phyloP scores from a whole-genome alignment of 192 early-diverging fungal species.

The Diversispora epigaea region DNA sequence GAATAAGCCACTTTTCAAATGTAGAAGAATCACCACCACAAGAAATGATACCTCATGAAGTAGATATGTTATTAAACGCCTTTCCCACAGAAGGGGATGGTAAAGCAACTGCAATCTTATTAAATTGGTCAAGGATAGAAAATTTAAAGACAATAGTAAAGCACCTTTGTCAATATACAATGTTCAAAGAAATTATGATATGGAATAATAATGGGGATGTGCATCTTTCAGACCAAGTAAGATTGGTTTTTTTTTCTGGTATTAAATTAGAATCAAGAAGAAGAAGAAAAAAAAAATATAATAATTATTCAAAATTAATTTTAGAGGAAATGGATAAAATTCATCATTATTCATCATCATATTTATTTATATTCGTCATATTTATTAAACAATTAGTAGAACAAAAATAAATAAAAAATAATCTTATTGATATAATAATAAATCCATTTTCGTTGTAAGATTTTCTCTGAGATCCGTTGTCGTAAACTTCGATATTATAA shows the following conservation, averaged over 20 bases:
- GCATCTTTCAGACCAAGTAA: slow-evolving; percentile 48
- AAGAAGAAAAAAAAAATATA: too few relatives aligned
- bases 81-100: slow-evolving; percentile 48
- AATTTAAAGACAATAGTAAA: slow-evolving; percentile 48
- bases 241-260: neutral
- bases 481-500: slow-evolving; percentile 50
- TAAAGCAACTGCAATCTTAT: slow-evolving; percentile 48
- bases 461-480: slow-evolving; percentile 41
- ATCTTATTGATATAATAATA: too few relatives aligned
- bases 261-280: too few relatives aligned
- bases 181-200: slow-evolving; percentile 56
- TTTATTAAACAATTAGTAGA: too few relatives aligned
- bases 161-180: slow-evolving; percentile 53
- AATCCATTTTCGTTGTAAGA: too few relatives aligned
- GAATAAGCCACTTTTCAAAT: neutral
- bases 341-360: too few relatives aligned
- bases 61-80: neutral
- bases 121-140: slow-evolving; percentile 41
- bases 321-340: too few relatives aligned
- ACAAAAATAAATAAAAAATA: too few relatives aligned
- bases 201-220: slow-evolving; percentile 56
- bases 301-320: too few relatives aligned
- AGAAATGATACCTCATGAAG: neutral
- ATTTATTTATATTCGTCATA: too few relatives aligned
- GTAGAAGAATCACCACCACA: neutral